These are phyloP conservation scores for Nicotiana otophora DNA, from an alignment of 257 asterid species.

Conservation along the genomic window DNA sequence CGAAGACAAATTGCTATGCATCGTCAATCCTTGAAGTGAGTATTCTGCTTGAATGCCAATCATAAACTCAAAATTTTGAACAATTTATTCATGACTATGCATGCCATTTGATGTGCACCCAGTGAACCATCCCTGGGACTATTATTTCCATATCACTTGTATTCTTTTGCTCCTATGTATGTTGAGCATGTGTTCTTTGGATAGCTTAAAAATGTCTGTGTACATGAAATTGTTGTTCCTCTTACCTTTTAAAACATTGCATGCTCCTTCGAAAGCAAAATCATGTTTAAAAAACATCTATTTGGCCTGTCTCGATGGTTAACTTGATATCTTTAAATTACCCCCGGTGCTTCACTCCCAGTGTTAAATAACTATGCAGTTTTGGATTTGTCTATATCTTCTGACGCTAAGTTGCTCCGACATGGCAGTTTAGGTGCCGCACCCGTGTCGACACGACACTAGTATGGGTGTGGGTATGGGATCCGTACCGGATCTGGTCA, in stretches of 20 bases:
- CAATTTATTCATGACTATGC: neutral
- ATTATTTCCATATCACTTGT: neutral
- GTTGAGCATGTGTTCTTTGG: neutral
- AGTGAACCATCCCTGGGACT: neutral
- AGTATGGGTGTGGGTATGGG: too few species aligned
- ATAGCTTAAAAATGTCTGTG: neutral
- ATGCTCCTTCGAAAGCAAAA: neutral
- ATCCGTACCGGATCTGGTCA: too few species aligned
- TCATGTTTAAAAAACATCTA: neutral
- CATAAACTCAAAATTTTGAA: neutral
- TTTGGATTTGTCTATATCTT: neutral
- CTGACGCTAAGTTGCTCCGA: too few species aligned
- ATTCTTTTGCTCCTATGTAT: neutral
- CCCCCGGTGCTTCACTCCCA: neutral
- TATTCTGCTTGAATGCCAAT: neutral
- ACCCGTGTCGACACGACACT: too few species aligned
- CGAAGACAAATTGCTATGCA: conserved; percentile 56
- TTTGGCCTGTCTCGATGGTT: neutral
- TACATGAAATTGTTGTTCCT: neutral
- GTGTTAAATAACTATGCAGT: neutral
- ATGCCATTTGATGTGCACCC: neutral
- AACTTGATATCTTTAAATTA: neutral
- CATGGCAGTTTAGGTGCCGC: too few species aligned
- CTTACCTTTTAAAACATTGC: neutral
- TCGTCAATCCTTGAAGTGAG: conserved; percentile 35